A percentile compares a stretch with the other conserved stretches of the same genome.
phyloP scores from a whole-genome alignment of 164 flowering plant species.

The Cinnamomum chago region DNA sequence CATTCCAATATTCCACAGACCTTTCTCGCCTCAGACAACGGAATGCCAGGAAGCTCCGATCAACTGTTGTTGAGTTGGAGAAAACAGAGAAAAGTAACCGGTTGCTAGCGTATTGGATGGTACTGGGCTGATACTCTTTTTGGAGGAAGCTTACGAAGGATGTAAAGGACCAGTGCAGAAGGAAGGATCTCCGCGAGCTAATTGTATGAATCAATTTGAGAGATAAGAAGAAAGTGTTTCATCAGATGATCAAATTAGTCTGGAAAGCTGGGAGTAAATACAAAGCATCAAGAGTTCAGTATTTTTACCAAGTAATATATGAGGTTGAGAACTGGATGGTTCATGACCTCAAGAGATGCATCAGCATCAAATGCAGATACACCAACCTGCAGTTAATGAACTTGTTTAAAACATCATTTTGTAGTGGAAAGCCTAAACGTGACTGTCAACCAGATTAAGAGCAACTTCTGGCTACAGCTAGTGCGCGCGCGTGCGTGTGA shows the following conservation, averaged over 20 bases:
- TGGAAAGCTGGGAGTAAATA: neutral
- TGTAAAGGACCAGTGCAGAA: slow-evolving; percentile 87
- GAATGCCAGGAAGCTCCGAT: too few species aligned
- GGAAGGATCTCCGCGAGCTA: slow-evolving; percentile 90
- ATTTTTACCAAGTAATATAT: slow-evolving; percentile 70
- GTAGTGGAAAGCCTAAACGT: neutral
- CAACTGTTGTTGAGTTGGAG: neutral
- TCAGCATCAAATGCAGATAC: slow-evolving; percentile 76
- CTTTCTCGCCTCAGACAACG: neutral
- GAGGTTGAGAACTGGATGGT: slow-evolving; percentile 81
- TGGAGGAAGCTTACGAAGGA: slow-evolving; percentile 89
- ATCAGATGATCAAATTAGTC: neutral
- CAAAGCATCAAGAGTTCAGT: neutral
- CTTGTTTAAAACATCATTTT: neutral
- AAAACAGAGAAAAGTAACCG: neutral
- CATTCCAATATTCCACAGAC: neutral
- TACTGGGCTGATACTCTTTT: slow-evolving; percentile 83
- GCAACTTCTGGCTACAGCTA: neutral
- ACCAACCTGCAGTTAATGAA: slow-evolving; percentile 42
- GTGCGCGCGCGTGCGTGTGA: too few species aligned
- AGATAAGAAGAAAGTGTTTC: neutral
- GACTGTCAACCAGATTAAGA: neutral
- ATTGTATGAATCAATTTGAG: slow-evolving; percentile 6
- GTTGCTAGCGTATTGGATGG: slow-evolving; percentile 63
- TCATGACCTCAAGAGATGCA: slow-evolving; percentile 79